Conservation (phyloP, 2,329 filamentous ascomycete species). For the Alternaria panax region DNA sequence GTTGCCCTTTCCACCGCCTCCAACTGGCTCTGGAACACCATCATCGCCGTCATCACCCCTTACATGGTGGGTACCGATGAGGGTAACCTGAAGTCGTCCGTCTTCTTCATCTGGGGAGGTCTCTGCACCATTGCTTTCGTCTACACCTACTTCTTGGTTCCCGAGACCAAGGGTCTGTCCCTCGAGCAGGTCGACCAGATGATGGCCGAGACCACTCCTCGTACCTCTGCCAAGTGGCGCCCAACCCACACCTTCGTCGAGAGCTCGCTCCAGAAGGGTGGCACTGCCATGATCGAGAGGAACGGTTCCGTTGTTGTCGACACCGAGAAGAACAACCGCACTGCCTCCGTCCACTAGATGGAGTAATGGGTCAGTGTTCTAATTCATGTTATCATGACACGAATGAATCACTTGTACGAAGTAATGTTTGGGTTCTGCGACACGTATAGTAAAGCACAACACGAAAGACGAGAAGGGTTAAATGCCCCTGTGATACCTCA, state of each 20-base stretch:
- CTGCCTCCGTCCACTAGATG: constrained; percentile 3
- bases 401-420: constrained; percentile 1
- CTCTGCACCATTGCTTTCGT: constrained; percentile 61
- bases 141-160: constrained; percentile 78
- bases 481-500: background rate
- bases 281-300: background rate
- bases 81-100: constrained; percentile 65
- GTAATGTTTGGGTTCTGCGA: constrained; percentile 1
- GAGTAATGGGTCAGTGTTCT: background rate
- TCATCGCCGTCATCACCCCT: constrained; percentile 63
- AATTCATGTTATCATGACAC: background rate
- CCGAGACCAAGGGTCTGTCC: constrained; percentile 78
- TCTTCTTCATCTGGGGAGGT: constrained; percentile 54
- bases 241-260: constrained; percentile 1
- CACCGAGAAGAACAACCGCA: constrained; percentile 4
- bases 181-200: constrained; percentile 82
- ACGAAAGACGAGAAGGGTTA: background rate
- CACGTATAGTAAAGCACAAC: background rate
- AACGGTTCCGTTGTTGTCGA: constrained; percentile 1
- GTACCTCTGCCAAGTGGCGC: constrained; percentile 74
- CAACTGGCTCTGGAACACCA: constrained; percentile 71
- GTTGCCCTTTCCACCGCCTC: constrained; percentile 85
- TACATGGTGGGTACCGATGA: constrained; percentile 73
- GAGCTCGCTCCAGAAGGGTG: constrained; percentile 2
- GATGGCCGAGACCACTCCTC: constrained; percentile 82